These are phyloP conservation scores for Elongisporangium anandrum DNA, from an alignment of 352 stramenopile species.

Conservation along the genomic window DNA sequence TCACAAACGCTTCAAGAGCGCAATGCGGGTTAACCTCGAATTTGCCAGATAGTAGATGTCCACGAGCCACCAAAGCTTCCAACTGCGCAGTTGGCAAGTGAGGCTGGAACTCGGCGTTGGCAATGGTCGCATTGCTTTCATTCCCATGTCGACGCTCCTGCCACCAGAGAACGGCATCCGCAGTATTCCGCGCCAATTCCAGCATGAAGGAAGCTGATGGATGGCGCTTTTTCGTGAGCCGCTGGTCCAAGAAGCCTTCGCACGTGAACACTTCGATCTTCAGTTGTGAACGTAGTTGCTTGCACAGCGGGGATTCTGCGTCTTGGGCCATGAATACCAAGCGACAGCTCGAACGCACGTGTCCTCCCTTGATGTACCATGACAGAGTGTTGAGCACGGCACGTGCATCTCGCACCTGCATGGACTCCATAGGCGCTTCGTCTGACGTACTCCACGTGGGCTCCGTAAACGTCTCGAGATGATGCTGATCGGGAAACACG, in stretches of 20 bases:
- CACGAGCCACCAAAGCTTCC: slow-evolving; percentile 21
- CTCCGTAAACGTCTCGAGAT: slow-evolving; percentile 50
- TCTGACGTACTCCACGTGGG: slow-evolving; percentile 6
- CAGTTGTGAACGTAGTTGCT: not conserved
- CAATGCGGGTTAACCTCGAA: slow-evolving; percentile 73
- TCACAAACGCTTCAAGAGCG: slow-evolving; percentile 68
- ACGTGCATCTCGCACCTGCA: slow-evolving; percentile 28
- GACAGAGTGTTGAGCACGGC: slow-evolving; percentile 53
- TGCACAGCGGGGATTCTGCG: slow-evolving; percentile 12
- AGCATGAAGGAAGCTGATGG: slow-evolving; percentile 34
- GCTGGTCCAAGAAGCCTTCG: slow-evolving; percentile 37
- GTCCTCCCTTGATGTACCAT: slow-evolving; percentile 49
- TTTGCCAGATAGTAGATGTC: slow-evolving; percentile 35
- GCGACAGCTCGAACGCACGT: slow-evolving; percentile 27
- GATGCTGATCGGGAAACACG: slow-evolving; percentile 72
- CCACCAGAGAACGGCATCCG: slow-evolving; percentile 48
- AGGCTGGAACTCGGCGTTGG: slow-evolving; percentile 46
- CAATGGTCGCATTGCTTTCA: slow-evolving; percentile 14
- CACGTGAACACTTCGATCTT: slow-evolving; percentile 58
- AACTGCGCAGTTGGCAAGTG: slow-evolving; percentile 38
- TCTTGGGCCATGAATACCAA: slow-evolving; percentile 62
- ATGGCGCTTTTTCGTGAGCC: slow-evolving; percentile 21
- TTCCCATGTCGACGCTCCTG: slow-evolving; percentile 18
- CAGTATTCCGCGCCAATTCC: slow-evolving; percentile 58
- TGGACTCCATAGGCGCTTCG: slow-evolving; percentile 26